Evolutionary conservation across 2,329 filamentous ascomycete genomes (phyloP).

Genomic region (Talaromyces sp.): DNA sequence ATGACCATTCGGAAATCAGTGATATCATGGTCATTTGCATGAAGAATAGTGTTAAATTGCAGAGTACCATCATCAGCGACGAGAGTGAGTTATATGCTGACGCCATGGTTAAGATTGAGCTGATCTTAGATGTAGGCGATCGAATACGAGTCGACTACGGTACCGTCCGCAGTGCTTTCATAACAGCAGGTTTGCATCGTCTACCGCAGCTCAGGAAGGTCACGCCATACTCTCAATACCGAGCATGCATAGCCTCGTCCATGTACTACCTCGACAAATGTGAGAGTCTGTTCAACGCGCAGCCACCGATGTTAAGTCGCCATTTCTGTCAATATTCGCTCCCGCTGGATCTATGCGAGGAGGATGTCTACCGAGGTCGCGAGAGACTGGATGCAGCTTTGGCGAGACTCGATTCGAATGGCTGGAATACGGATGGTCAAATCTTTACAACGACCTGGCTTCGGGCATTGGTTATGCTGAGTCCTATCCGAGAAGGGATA

Average conservation of each 20-base stretch:
- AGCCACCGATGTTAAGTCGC: conserved; percentile 5
- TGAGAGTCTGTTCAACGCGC: background rate
- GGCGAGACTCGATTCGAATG: conserved; percentile 9
- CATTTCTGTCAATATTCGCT: background rate
- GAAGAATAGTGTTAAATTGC: conserved; percentile 1
- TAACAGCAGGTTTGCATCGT: background rate
- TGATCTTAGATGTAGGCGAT: background rate
- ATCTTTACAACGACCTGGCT: background rate
- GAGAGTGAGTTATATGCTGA: background rate
- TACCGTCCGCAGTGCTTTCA: background rate
- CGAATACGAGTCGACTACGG: background rate
- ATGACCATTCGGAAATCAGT: conserved; percentile 3
- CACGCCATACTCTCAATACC: conserved; percentile 1
- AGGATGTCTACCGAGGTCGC: background rate
- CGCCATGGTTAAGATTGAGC: background rate
- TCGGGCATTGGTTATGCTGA: conserved; percentile 4
- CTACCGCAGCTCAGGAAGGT: background rate
- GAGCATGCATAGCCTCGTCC: conserved; percentile 1
- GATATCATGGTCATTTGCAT: conserved; percentile 10
- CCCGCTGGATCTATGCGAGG: conserved; percentile 7
- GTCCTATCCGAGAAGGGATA: conserved; percentile 7
- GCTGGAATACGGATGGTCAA: conserved; percentile 9
- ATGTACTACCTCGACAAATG: conserved; percentile 7
- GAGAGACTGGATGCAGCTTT: conserved; percentile 3
- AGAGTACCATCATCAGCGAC: background rate